Evolutionary conservation across 345 rosid species (phyloP), one percentile per base, ranked within the genome.

Genomic region (Clausena lansium): DNA sequence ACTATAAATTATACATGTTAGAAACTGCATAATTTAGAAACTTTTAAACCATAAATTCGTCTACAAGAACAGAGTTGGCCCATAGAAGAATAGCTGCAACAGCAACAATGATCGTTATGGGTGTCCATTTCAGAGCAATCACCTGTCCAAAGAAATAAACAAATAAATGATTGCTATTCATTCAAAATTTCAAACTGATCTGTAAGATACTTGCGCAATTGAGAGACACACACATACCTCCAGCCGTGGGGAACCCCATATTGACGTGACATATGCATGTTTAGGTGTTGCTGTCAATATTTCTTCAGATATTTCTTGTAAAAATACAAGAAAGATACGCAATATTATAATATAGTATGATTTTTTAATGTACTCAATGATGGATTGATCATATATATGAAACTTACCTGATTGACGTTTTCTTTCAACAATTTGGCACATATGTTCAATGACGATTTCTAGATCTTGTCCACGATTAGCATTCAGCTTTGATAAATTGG

Each of bases 81-180:
- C 86, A 83, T 76, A 86, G 73, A 58, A 89, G 38, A 85, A 89
- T 79, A 70, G 83, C 25, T 64, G 81, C 80, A 76, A 83, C 83
- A 38, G 79, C 74, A 74, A 75, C 24, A 67, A 83, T 73, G 57
- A 83, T 78, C 41, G 87, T 71, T 78, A 86, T 80, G 14, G 93
- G 92, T 71, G 86, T 88, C 92, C 93, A 84, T 88, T 82, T 88
- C 80, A 87, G 59, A 14, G 87, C 90, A 80, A 91, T 83, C 76
- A 65, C 87, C 88, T 89, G 87, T 47, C 24, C 58, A 57, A 45
- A 35, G 10, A 35, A 69, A 32, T 32, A 15, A 45, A 70, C 54
- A 73, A 32, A 22, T 32, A 58, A 71, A 4, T n/a, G 41, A 28
- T 70, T n/a, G n/a, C 45, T 57, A 6, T 0, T 41, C 60, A 24